Evolutionary conservation across 1,139 yeast species (phyloP), one percentile per base, ranked within the genome.

Genomic region (Kodamaea arcana): DNA sequence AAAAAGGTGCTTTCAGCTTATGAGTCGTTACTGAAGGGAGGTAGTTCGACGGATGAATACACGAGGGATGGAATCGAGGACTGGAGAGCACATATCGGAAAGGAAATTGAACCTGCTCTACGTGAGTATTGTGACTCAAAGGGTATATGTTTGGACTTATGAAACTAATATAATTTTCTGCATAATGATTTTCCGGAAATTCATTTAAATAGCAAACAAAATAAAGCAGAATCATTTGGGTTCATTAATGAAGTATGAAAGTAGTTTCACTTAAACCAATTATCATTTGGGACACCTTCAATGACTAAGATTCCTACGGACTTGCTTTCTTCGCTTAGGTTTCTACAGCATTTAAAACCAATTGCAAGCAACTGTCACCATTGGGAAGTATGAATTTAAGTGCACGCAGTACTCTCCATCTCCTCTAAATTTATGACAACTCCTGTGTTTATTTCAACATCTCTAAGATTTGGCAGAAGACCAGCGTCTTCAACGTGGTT

Each of bases 51-150:
- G 36, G 23, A 31, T 27, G 8, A 42, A 47, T 8, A 16, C 45
- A 4, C 35, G 37, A 4, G 17, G 17, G 59, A 53, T 25, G 62
- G 61, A 8, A 43, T 48, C 18, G 37, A 35, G 12, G 58, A 52
- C 37, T 54, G 61, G 62, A n/a, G 39, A 22, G 30, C 24, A 4
- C 47, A 44, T 29, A 31, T 54, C 16, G 36, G 35, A 9, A 29
- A 27, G 3, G 26, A 27, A 3, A 33, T 45, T 9, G 15, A 15
- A 11, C 42, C 45, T 4, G 31, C 40, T 5, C 20, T 40, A 31
- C 32, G 28, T 9, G n/a, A 12, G n/a, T 30, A 33, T 22, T 32
- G 34, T 22, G 30, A 28, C 15, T 16, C 13, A 11, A 29, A 33
- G 23, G 17, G 18, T 12, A 27, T 18, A 11, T n/a, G 17, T n/a